Percentiles rank a stretch among this genome's conserved stretches.
Evolutionary conservation across 441 rosid genomes (phyloP).

Genomic region (Mallotus repandus): DNA sequence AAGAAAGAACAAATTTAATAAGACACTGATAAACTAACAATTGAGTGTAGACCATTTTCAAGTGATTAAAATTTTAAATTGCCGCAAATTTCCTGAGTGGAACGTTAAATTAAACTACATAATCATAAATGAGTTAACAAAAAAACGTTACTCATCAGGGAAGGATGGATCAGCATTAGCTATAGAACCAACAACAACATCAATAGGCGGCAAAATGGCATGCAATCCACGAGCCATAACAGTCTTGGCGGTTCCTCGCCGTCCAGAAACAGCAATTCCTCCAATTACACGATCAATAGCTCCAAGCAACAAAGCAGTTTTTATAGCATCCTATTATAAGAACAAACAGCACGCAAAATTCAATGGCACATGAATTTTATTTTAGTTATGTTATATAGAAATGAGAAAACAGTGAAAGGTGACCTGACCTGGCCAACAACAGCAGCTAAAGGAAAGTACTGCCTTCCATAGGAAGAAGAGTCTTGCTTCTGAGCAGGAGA

Average conservation of each 20-base stretch:
- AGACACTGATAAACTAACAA: no score
- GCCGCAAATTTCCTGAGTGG: no score
- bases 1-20: no score
- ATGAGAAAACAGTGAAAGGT: not conserved
- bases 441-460: conserved; percentile 88
- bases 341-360: no score
- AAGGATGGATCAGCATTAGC: conserved; percentile 86
- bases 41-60: no score
- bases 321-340: conserved; percentile 71
- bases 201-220: conserved; percentile 85
- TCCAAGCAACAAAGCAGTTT: conserved; percentile 93
- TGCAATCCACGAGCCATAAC: conserved; percentile 94
- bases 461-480: conserved; percentile 61
- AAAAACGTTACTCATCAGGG: conserved; percentile 68
- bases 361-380: no score
- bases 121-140: no score
- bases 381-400: no score
- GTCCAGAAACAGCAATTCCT: conserved; percentile 88
- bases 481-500: conserved; percentile 32
- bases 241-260: conserved; percentile 90
- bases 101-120: no score
- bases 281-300: conserved; percentile 93
- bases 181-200: conserved; percentile 82
- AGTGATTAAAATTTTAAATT: no score
- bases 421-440: conserved; percentile 83